Base-by-base conservation (phyloP, 352 stramenopile species). In the Aphanomyces euteiches region DNA sequence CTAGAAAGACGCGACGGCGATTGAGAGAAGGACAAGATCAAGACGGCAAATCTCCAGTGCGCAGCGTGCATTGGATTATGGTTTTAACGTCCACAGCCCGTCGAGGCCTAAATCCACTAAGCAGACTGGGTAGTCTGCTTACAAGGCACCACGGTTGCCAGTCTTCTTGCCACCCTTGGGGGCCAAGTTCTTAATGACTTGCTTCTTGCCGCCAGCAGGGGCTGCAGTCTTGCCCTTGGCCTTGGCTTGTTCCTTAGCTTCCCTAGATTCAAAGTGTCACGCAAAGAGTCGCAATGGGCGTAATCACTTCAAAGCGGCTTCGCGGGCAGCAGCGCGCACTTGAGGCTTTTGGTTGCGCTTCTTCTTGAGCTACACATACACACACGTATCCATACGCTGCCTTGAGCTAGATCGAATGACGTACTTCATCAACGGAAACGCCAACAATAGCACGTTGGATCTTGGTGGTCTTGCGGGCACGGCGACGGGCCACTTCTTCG, bases 371-470 rank as follows among this genome's bases (percentile, higher is more conserved):
- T 89, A 73, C 79, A 50, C 17, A 12, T 12, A 50, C 10, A 50
- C 10, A 50, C 28, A 28, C 28, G 28, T 28, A 28, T 28, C 28
- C 28, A 28, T 28, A 28, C 28, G 28, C 28, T 28, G 28, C 28
- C 28, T 28, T 28, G 28, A 28, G 28, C 28, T 28, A 28, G 28
- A 50, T 21, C 64, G 19, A 7, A 21, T 10, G 53, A 85, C 79
- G 53, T 83, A 90, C 82, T 75, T 99, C 97, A 68, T 99, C 97
- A 73, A 96, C 85, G 75, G 89, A 96, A 68, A 97, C 90, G 78
- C 96, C 97, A 48, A 99, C 91, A 73, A 99, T 98, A 48, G 95
- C 96, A 89, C 96, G 92, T 82, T 98, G 94, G 74, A 98, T 90
- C 87, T 98, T 98, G 78, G 92, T 97, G 66, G 93, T 90, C 81